Conservation (phyloP, 2,329 filamentous ascomycete genomes). For the Aotearoamyces nothofagi region DNA sequence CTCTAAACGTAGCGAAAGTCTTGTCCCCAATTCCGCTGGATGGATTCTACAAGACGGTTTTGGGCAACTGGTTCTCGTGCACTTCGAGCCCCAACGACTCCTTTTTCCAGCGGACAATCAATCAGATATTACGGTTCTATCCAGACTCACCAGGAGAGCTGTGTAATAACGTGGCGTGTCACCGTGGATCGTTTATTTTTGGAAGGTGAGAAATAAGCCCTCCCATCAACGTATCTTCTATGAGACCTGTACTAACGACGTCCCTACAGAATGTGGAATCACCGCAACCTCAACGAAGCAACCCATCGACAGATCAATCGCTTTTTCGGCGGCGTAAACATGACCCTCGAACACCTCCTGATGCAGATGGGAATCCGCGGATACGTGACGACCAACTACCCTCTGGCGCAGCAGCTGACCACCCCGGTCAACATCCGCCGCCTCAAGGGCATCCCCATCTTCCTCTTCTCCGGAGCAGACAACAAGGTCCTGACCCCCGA, state of each 20-base stretch:
- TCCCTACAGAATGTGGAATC: slow-evolving; percentile 36
- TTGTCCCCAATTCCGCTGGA: slow-evolving; percentile 24
- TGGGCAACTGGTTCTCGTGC: slow-evolving; percentile 40
- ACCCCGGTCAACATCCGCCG: slow-evolving; percentile 32
- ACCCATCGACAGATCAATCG: slow-evolving; percentile 46
- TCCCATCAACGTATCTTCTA: background rate
- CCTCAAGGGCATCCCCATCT: slow-evolving; percentile 35
- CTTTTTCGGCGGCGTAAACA: slow-evolving; percentile 47
- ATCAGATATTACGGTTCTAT: slow-evolving; percentile 41
- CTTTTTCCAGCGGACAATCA: slow-evolving; percentile 32
- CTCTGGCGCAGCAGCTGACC: slow-evolving; percentile 30
- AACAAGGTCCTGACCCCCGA: slow-evolving; percentile 39
- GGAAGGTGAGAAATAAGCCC: slow-evolving; percentile 22
- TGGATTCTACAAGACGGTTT: slow-evolving; percentile 28
- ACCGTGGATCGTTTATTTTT: slow-evolving; percentile 42
- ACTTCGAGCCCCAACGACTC: slow-evolving; percentile 29
- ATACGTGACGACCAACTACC: slow-evolving; percentile 34
- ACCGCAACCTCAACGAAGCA: slow-evolving; percentile 47
- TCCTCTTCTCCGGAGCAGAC: slow-evolving; percentile 38
- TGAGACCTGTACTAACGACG: no score
- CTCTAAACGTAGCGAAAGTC: slow-evolving; percentile 40
- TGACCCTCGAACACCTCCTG: slow-evolving; percentile 38
- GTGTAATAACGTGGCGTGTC: slow-evolving; percentile 46
- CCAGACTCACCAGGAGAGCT: slow-evolving; percentile 37
- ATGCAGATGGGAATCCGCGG: slow-evolving; percentile 38